phyloP scores from a whole-genome alignment of 768 basidiomycete genomes.

The Tylopilus subfusipes region DNA sequence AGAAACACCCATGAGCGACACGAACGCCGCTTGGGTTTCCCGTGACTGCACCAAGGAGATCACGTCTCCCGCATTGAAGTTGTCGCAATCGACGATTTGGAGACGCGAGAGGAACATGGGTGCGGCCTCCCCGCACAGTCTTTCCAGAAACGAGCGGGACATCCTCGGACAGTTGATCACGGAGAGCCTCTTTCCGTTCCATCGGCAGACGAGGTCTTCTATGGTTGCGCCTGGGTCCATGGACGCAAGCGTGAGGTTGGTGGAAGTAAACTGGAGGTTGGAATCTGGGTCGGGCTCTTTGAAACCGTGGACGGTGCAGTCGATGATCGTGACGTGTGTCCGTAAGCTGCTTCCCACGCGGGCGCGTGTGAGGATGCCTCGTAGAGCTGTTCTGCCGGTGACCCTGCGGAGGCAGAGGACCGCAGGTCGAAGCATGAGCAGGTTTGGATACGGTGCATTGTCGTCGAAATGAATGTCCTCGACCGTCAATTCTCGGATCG shows the following conservation, averaged over 20 bases:
- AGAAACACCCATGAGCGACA: conserved; percentile 2
- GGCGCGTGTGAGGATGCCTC: background rate
- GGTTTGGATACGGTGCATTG: background rate
- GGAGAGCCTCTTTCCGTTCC: conserved; percentile 5
- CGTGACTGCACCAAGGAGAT: conserved; percentile 6
- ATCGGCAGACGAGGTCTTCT: conserved; percentile 4
- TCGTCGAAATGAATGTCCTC: conserved; percentile 6
- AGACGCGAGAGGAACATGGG: conserved; percentile 3
- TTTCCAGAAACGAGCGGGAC: background rate
- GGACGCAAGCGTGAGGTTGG: conserved; percentile 3
- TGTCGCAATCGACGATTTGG: conserved; percentile 5
- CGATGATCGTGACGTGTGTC: conserved; percentile 1
- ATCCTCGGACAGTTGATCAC: conserved; percentile 3
- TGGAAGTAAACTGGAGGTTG: background rate
- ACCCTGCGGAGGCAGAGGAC: conserved; percentile 1
- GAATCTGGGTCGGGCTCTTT: background rate
- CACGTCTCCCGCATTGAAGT: conserved; percentile 1
- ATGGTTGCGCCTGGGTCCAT: background rate
- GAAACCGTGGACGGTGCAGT: conserved; percentile 2
- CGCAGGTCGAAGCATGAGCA: background rate
- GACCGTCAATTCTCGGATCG: conserved; percentile 2
- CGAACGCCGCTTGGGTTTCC: background rate
- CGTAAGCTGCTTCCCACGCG: background rate
- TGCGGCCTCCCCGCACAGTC: background rate
- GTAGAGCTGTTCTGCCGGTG: background rate